Evolutionary conservation across 208 protist genomes (phyloP).

Genomic region (Trypanosoma lewisi): DNA sequence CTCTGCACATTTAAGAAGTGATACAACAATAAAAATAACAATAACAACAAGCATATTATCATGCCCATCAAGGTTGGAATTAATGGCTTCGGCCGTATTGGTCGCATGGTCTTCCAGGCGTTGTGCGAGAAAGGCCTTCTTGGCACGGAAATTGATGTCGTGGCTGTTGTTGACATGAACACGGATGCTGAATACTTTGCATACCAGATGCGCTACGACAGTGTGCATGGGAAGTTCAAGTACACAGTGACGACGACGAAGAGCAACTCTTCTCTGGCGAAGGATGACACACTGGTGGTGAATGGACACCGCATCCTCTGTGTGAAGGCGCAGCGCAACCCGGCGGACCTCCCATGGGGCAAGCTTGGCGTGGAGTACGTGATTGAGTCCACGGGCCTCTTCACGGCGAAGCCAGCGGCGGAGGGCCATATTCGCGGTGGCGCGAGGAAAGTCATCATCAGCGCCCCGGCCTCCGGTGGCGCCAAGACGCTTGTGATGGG

Average conservation of each 20-base stretch:
- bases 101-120: slow-evolving; percentile 95
- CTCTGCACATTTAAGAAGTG: not conserved
- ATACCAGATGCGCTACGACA: slow-evolving; percentile 97
- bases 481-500: slow-evolving; percentile 99
- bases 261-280: slow-evolving; percentile 56
- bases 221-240: slow-evolving; percentile 94
- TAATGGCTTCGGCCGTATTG: slow-evolving; percentile 99
- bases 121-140: slow-evolving; percentile 66
- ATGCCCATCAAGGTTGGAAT: slow-evolving; percentile 91
- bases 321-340: slow-evolving; percentile 85
- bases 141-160: slow-evolving; percentile 85
- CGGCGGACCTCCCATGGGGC: slow-evolving; percentile 94
- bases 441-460: slow-evolving; percentile 99
- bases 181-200: slow-evolving; percentile 96
- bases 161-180: slow-evolving; percentile 97
- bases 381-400: slow-evolving; percentile 99
- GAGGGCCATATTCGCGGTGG: slow-evolving; percentile 93
- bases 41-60: slow-evolving; percentile 1
- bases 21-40: not conserved
- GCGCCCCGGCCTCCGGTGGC: slow-evolving; percentile 95
- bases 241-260: slow-evolving; percentile 68
- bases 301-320: slow-evolving; percentile 78
- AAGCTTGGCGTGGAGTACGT: slow-evolving; percentile 94
- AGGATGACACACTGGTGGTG: slow-evolving; percentile 72
- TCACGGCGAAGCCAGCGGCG: slow-evolving; percentile 91